These are phyloP conservation scores for Thalassiosira hispida DNA, from an alignment of 352 stramenopile genomes.

Conservation along the genomic window DNA sequence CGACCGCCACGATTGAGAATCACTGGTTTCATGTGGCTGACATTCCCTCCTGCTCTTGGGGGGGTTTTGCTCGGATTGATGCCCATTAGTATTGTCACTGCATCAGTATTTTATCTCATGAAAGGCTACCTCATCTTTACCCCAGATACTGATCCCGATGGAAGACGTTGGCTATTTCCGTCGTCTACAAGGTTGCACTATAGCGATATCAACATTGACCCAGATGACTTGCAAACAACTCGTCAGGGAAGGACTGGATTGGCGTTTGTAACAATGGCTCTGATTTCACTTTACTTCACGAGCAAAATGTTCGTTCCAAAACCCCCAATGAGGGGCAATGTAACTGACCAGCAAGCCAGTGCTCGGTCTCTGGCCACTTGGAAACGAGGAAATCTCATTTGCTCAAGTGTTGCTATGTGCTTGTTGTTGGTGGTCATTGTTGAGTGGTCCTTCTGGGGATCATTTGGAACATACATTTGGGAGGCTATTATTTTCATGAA, in stretches of 20 bases:
- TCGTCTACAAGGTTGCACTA: constrained; percentile 89
- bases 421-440: constrained; percentile 94
- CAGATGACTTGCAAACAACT: constrained; percentile 68
- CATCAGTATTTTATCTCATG: constrained; percentile 51
- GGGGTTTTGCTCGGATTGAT: constrained; percentile 90
- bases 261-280: constrained; percentile 91
- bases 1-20: constrained; percentile 91
- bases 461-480: constrained; percentile 95
- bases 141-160: constrained; percentile 46
- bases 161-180: constrained; percentile 77
- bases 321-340: constrained; percentile 89
- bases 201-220: constrained; percentile 88
- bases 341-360: constrained; percentile 87
- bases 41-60: constrained; percentile 88
- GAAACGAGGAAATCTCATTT: constrained; percentile 95
- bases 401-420: constrained; percentile 90
- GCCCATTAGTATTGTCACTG: constrained; percentile 83
- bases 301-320: constrained; percentile 93
- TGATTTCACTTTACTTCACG: constrained; percentile 88
- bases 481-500: constrained; percentile 94
- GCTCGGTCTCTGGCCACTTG: constrained; percentile 92
- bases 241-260: constrained; percentile 90
- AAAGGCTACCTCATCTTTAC: constrained; percentile 78
- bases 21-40: constrained; percentile 90
- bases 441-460: constrained; percentile 95